Evolutionary conservation across 169 alveolate genomes (phyloP).

Genomic region (Babesia ovata): DNA sequence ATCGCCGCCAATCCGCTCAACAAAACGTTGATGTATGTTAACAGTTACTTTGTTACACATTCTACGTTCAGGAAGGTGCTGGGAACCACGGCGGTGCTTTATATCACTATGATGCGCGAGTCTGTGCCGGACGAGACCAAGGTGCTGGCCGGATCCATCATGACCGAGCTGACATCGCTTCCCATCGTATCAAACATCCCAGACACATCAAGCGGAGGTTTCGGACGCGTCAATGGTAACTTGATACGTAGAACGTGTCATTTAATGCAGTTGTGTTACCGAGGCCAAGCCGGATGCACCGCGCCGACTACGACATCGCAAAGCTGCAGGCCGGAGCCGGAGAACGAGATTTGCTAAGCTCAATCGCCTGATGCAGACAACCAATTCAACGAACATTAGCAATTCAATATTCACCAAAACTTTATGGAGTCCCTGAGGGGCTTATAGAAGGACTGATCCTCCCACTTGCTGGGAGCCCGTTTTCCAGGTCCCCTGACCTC

Average conservation of each 20-base stretch:
- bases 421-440: constrained; percentile 79
- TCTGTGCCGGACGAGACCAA: constrained; percentile 62
- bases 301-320: constrained; percentile 69
- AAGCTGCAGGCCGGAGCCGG: constrained; percentile 54
- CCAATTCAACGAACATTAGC: neutral
- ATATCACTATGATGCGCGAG: constrained; percentile 64
- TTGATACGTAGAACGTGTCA: neutral
- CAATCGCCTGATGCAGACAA: neutral
- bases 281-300: constrained; percentile 54
- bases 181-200: constrained; percentile 78
- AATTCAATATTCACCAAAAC: constrained; percentile 71
- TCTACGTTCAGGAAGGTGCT: constrained; percentile 26
- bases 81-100: constrained; percentile 54
- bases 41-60: neutral
- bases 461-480: constrained; percentile 77
- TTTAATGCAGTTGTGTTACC: constrained; percentile 49
- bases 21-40: constrained; percentile 36
- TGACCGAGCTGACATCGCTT: constrained; percentile 72
- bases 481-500: constrained; percentile 84
- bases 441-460: constrained; percentile 75
- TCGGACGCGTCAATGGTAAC: constrained; percentile 77
- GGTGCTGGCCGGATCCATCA: constrained; percentile 74
- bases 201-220: constrained; percentile 75
- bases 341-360: constrained; percentile 26
- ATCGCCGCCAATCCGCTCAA: constrained; percentile 57